phyloP scores from a whole-genome alignment of 106 monocot genomes.

The Dendrobium chrysotoxum region DNA sequence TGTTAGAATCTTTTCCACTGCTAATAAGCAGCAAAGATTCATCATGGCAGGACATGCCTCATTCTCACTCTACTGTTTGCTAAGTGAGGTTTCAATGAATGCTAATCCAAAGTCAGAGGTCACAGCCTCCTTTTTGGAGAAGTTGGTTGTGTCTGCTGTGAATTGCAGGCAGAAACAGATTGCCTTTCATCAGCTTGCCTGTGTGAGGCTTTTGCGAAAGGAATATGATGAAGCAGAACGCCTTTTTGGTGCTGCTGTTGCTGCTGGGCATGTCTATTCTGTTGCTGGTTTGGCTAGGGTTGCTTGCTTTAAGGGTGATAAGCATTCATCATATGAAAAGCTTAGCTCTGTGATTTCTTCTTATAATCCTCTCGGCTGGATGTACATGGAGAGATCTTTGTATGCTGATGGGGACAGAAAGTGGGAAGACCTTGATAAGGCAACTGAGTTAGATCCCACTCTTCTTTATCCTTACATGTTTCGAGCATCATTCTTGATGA shows the following conservation, averaged over 20 bases:
- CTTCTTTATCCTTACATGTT: conserved; percentile 96
- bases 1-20: conserved; percentile 56
- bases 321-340: conserved; percentile 45
- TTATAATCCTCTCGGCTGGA: conserved; percentile 71
- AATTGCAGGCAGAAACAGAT: conserved; percentile 56
- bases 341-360: conserved; percentile 72
- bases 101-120: conserved; percentile 62
- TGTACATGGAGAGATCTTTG: conserved; percentile 87
- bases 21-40: conserved; percentile 30
- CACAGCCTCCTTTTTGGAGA: conserved; percentile 61
- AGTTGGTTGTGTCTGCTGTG: conserved; percentile 51
- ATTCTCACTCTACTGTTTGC: conserved; percentile 75
- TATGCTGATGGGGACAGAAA: conserved; percentile 56
- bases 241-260: conserved; percentile 51
- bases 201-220: conserved; percentile 69
- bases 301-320: conserved; percentile 43
- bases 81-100: conserved; percentile 80
- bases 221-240: conserved; percentile 72
- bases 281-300: conserved; percentile 61
- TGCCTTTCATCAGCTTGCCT: conserved; percentile 85
- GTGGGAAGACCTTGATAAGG: conserved; percentile 70
- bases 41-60: conserved; percentile 65
- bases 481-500: conserved; percentile 71
- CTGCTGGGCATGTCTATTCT: conserved; percentile 77
- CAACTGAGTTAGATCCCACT: conserved; percentile 88